Evolutionary conservation across 169 alveolate genomes (phyloP).

Genomic region (Plasmodium gaboni): DNA sequence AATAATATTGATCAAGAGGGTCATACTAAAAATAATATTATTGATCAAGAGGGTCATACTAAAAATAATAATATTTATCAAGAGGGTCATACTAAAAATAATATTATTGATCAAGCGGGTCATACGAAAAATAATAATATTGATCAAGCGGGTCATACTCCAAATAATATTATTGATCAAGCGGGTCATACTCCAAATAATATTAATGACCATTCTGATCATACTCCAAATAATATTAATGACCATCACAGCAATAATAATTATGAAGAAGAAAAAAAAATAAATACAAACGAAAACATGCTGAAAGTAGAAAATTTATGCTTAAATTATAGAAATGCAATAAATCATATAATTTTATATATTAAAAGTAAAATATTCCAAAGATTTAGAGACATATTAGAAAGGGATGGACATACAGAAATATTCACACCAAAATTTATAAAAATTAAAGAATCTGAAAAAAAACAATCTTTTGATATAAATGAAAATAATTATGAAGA

Average conservation of each 20-base stretch:
- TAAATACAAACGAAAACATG: conserved; percentile 5
- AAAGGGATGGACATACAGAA: conserved; percentile 27
- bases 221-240: no score
- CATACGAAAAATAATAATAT: background rate
- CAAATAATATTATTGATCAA: background rate
- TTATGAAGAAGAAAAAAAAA: background rate
- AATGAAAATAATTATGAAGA: background rate
- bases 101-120: no score
- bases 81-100: background rate
- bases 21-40: background rate
- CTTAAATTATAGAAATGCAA: conserved; percentile 20
- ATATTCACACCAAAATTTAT: conserved; percentile 31
- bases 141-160: background rate
- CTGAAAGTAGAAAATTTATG: conserved; percentile 4
- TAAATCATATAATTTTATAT: conserved; percentile 27
- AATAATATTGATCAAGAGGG: background rate
- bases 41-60: background rate
- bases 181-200: no score
- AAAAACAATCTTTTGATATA: background rate
- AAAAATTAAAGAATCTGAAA: background rate
- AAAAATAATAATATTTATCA: no score
- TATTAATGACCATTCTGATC: no score
- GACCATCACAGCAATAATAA: background rate
- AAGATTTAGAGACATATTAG: conserved; percentile 1
- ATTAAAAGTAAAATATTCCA: conserved; percentile 16